Conservation (phyloP, 805 yeast genomes). For the Candida corydali region DNA sequence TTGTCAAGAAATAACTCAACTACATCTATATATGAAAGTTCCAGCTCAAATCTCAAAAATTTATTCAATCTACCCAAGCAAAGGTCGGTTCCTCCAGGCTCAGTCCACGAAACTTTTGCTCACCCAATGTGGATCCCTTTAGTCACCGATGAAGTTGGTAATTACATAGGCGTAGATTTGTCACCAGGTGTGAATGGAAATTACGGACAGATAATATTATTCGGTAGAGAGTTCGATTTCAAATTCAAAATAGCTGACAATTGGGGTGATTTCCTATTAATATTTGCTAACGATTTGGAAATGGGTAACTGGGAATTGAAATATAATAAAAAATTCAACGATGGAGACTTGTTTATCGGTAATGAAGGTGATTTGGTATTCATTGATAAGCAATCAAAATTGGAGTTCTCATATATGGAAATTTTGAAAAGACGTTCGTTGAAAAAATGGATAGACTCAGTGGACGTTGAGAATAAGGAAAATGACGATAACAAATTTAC, state of each 20-base stretch:
- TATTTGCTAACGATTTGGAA: slow-evolving; percentile 84
- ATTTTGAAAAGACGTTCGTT: slow-evolving; percentile 32
- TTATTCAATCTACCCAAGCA: slow-evolving; percentile 34
- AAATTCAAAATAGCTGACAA: slow-evolving; percentile 82
- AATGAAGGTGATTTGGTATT: slow-evolving; percentile 73
- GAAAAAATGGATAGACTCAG: slow-evolving; percentile 28
- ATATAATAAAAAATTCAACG: slow-evolving; percentile 44
- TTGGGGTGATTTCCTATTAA: slow-evolving; percentile 84
- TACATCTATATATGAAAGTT: slow-evolving; percentile 4
- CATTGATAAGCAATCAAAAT: slow-evolving; percentile 54
- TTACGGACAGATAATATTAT: slow-evolving; percentile 88
- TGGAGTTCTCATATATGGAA: slow-evolving; percentile 38
- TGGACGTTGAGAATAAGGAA: slow-evolving; percentile 12
- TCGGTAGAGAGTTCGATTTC: slow-evolving; percentile 91
- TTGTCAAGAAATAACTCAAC: slow-evolving; percentile 3
- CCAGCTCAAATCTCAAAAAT: slow-evolving; percentile 2
- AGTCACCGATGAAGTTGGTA: slow-evolving; percentile 83
- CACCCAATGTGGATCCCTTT: slow-evolving; percentile 90
- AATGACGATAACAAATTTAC: slow-evolving; percentile 7
- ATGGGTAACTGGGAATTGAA: slow-evolving; percentile 73
- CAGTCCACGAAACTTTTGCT: slow-evolving; percentile 75
- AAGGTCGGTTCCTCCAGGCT: slow-evolving; percentile 72
- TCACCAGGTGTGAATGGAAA: slow-evolving; percentile 59
- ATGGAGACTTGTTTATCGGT: slow-evolving; percentile 56
- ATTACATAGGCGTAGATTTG: slow-evolving; percentile 86